Evolutionary conservation across 1,139 yeast genomes (phyloP), one percentile per base, ranked within the genome.

Genomic region (Kluyveromyces sp.): DNA sequence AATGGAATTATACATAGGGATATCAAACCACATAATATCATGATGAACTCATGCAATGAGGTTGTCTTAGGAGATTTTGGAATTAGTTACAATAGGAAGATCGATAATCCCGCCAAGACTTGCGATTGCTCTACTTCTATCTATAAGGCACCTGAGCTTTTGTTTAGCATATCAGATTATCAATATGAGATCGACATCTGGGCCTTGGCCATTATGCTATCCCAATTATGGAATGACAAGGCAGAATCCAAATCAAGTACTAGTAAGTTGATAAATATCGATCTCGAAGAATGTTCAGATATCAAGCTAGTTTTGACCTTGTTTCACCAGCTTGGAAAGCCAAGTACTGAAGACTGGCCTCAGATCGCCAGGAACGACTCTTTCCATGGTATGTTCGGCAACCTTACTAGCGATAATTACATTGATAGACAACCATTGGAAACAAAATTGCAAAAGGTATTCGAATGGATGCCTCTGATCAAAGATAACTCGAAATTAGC

Each of bases 1-100:
- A 56, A 70, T 2, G 81, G 81, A 0, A 74, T 90, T n/a, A 88
- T 90, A 15, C 97, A 90, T 61, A 73, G 97, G 41, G 97, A 90
- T 63, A 67, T 90, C 46, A 90, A 90, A 63, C 95, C 95, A 0
- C 79, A 79, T 25, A 90, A 90, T 59, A 73, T 90, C 37, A 65
- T 87, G 63, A 74, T 86, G 55, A 57, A 59, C 3, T 34, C 38
- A 7, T 41, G 30, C 2, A 36, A 43, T 25, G 56, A 58, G 4
- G 58, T 59, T 1, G 68, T 76, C 0, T 61, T 84, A 7, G 80
- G 85, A 8, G 97, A 92, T 62, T 84, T 90, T 63, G 96, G 97
- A 5, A 82, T 87, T 34, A 75, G 90, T 29, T 87, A 74, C 64
- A 61, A 65, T 38, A 66, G 70, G 0, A 68, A 69, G 34, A 95